Evolutionary conservation across 192 early-diverging fungal genomes (phyloP), one percentile per base, ranked within the genome.

Genomic region (Coemansia sp.): DNA sequence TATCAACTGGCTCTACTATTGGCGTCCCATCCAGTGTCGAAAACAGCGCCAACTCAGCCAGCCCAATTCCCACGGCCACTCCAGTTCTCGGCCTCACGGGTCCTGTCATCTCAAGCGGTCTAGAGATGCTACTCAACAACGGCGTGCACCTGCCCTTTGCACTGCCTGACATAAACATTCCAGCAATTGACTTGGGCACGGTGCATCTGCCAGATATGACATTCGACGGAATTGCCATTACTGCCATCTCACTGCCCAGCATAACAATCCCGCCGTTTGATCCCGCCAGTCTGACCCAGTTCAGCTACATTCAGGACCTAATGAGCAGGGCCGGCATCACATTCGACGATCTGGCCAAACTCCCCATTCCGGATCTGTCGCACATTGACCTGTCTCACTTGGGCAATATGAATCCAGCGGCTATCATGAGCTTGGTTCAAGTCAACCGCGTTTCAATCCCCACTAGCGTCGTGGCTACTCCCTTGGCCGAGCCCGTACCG

Each of bases 131-230:
- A 14, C 66, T 78, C 26, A 68, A 72, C 56, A 78, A 78, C 10
- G 75, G 69, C 3, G 64, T 60, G 3, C 36, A 67, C 11, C 62
- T 78, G 22, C 75, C 75, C 7, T 52, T 78, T 21, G 36, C 69
- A 7, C 38, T 78, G 46, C 75, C 75, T 18, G 64, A 72, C 55
- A 72, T 78, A 4, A 60, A 68, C 15, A 26, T 78, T 4, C 75
- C 75, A 0, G 69, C 36, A 11, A 68, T 78, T 8, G 37, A 78
- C 55, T 53, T 78, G 8, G 75, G 61, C 8, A 70, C 75, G 0
- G 69, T 78, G 44, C 75, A 78, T 33, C 65, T 78, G 10, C 75
- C 75, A 0, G 75, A 78, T 33, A 66, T 78, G 65, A 78, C 75
- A 48, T 62, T 65, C 14, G 69, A 65, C 53, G 75, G 75, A 3